Evolutionary conservation across 768 basidiomycete species (phyloP).

Genomic region (Leucogyrophana mollusca): DNA sequence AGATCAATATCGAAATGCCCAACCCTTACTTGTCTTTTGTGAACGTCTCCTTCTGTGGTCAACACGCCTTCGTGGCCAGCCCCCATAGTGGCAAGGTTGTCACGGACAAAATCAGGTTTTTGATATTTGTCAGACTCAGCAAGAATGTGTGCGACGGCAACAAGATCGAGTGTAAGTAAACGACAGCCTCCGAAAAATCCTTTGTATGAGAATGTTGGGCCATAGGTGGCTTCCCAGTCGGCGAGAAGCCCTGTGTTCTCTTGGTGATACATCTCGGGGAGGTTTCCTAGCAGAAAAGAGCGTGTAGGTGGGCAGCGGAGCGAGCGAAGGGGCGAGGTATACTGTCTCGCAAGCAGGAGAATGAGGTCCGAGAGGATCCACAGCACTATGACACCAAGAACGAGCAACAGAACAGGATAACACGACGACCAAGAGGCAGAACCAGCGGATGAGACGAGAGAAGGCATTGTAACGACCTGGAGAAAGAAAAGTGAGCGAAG

Average conservation of each 20-base stretch:
- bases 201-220: constrained; percentile 50
- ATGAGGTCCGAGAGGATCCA: constrained; percentile 36
- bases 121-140: constrained; percentile 54
- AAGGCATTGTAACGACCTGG: not conserved
- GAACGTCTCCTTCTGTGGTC: constrained; percentile 54
- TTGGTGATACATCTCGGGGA: constrained; percentile 53
- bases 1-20: constrained; percentile 1
- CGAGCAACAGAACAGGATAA: constrained; percentile 6
- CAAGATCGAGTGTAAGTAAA: constrained; percentile 58
- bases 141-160: constrained; percentile 58
- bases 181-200: constrained; percentile 52
- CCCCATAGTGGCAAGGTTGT: constrained; percentile 50
- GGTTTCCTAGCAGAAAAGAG: constrained; percentile 52
- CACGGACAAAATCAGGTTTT: constrained; percentile 58
- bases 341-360: constrained; percentile 42
- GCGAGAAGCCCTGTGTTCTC: constrained; percentile 52
- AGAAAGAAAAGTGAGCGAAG: no score
- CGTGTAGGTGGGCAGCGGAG: constrained; percentile 46
- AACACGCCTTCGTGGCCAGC: constrained; percentile 49
- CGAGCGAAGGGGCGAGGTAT: constrained; percentile 44
- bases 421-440: not conserved
- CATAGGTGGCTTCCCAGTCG: constrained; percentile 46
- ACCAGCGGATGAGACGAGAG: not conserved
- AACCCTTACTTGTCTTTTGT: constrained; percentile 48
- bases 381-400: constrained; percentile 17